Conservation (phyloP, 352 stramenopile genomes). For the Pythium brachiatum region DNA sequence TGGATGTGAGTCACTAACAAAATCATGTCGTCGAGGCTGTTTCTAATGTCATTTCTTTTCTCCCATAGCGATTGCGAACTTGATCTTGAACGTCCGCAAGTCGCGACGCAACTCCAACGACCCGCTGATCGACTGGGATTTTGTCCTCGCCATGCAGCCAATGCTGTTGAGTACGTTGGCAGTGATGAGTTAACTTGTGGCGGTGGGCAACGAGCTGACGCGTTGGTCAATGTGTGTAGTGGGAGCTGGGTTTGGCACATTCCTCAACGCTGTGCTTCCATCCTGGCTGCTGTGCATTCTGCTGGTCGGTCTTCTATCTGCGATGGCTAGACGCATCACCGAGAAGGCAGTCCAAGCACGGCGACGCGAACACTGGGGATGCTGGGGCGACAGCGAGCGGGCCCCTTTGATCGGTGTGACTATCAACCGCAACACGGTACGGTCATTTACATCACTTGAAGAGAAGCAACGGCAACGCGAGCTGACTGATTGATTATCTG, state of each 20-base stretch:
- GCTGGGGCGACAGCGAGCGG: constrained; percentile 22
- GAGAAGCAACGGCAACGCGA: neutral
- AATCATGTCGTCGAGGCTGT: neutral
- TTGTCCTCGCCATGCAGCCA: constrained; percentile 97
- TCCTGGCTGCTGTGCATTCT: constrained; percentile 87
- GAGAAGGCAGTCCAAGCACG: constrained; percentile 89
- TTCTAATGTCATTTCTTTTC: neutral
- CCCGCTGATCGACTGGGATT: constrained; percentile 96
- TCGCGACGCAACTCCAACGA: constrained; percentile 85
- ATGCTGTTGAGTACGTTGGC: constrained; percentile 64
- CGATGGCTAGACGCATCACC: constrained; percentile 87
- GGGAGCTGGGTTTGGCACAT: constrained; percentile 77
- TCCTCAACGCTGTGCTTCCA: constrained; percentile 90
- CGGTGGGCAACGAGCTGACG: too few species aligned
- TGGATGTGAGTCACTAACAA: constrained; percentile 24
- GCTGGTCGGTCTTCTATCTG: constrained; percentile 86
- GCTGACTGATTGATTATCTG: neutral
- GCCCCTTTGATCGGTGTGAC: constrained; percentile 29
- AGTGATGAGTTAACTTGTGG: neutral
- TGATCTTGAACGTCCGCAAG: constrained; percentile 89
- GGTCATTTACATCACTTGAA: neutral
- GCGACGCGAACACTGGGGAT: constrained; percentile 74
- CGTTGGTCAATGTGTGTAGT: too few species aligned
- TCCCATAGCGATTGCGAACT: constrained; percentile 88
- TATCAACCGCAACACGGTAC: neutral